Base-by-base conservation (phyloP, 371 early-diverging fungal genomes). In the Apophysomyces sp. region DNA sequence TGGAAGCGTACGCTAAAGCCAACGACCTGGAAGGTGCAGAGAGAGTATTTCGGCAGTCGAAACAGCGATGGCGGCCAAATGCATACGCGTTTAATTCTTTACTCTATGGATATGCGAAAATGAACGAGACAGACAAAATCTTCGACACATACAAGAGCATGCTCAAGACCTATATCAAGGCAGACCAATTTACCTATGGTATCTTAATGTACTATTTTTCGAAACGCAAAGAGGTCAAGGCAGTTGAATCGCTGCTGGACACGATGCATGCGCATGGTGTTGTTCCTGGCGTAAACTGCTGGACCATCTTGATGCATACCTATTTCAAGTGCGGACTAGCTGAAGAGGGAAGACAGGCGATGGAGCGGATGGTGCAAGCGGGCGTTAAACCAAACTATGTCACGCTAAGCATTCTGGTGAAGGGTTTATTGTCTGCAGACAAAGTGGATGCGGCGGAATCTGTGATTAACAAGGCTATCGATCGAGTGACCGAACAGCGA, bases 1-100 rank as follows among this genome's bases (percentile, higher is more conserved):
- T 84, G n/a, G 71, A 82, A 44, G 66, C 81, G 1, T 74, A 82
- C 54, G 75, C 77, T 12, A 71, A 72, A 21, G 70, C 75, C 1
- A 77, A 77, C 9, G 72, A 82, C 51, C 52, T 71, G 12, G 69
- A 62, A 52, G 67, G 71, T 0, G 71, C 77, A 5, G 76, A 75
- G 53, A 53, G 63, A 5, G 58, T 78, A 9, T 74, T 82, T 27
- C 44, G 68, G 16, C 57, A 67, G 13, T 52, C 58, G 24, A 61
- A 66, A 40, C 13, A 34, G 21, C 61, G 58, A 57, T 69, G 63
- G 56, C 60, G 61, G 52, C 69, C 76, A 34, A 71, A 76, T 49
- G 52, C 58, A 0, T 56, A 65, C 21, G 61, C 63, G 7, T 81
- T 69, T 56, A 77, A 78, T 29, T 53, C 74, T 4, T 36, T 81